Evolutionary conservation across 129 eudicot genomes (phyloP), one percentile per base, ranked within the genome.

Genomic region (Calendula officinalis): DNA sequence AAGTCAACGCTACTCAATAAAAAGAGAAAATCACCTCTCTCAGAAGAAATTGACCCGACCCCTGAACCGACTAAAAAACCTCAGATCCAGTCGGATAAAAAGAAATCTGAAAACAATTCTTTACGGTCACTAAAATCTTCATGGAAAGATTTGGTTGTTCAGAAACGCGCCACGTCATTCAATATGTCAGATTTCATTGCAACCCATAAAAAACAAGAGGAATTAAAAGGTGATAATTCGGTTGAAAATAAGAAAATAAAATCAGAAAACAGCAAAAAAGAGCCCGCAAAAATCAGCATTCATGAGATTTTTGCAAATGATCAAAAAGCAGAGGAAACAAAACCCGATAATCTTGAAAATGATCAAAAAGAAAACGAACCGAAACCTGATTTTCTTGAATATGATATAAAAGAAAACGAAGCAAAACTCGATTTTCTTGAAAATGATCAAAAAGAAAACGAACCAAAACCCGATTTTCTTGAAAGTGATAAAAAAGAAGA

Each of bases 61-160:
- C 64, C 83, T 46, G 68, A 70, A 66, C 53, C 60, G 60, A 63
- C 78, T 39, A 61, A 27, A 62, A 70, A 30, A 27, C 62, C 38
- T 39, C 67, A 45, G 32, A 44, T 57, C 12, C 66, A 81, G 62
- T 61, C 71, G 12, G 74, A 12, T 43, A 57, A 69, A 51, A 71
- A 51, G 57, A 74, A 66, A 69, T 47, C 76, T 15, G 58, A 5
- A 67, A 11, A 38, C 38, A 71, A 48, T 47, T 67, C 77, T 69
- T 32, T 74, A 47, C 60, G 79, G 71, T 48, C 86, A 52, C 75
- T 80, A 11, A 88, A 83, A 72, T 77, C 89, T 7, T 60, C 85
- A 63, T 83, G 88, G 91, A 87, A 44, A 75, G 65, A 68, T 58
- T 65, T 85, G 69, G 64, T 80, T 51, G 85, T 77, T 39, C 70